Evolutionary conservation across 2,329 filamentous ascomycete genomes (phyloP), one percentile per base, ranked within the genome.

Genomic region (Cladosporium phlei): DNA sequence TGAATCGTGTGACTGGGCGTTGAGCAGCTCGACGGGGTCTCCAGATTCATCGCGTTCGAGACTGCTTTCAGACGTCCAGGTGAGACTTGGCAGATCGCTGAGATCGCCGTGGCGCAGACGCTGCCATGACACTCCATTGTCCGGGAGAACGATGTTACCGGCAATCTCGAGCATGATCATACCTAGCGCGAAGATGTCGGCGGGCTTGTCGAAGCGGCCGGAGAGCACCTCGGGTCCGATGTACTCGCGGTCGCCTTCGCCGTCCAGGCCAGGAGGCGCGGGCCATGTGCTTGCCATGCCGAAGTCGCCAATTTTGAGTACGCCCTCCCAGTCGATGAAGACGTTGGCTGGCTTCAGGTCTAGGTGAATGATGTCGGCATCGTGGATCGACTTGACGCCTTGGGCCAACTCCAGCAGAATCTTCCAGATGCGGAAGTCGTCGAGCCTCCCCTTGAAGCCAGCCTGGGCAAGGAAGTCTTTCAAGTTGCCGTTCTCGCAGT

Each of bases 401-500:
- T 95, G 53, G 11, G 47, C 45, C 49, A 95, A 69, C 66, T 98
- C 93, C 32, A 95, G 78, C 58, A 97, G 72, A 48, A 97, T 91
- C 72, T 98, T 98, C 88, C 93, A 98, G 66, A 97, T 96, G 52
- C 93, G 81, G 69, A 98, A 98, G 65, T 97, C 93, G 67, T 98
- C 93, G 55, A 98, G 71, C 57, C 91, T 80, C 37, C 88, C 90
- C 63, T 86, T 88, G 51, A 84, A 77, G 19, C 93, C 93, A 50
- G 88, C 81, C 48, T 85, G 80, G n/a, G 80, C 78, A 22, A 98
- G 75, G 63, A 97, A 98, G 12, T 82, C 77, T 63, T 94, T 86
- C 33, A 98, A 72, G 51, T 88, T 95, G 12, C 93, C 93, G 63
- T 95, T 88, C 64, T 96, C 90, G 61, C 93, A 98, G 63, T 84